Evolutionary conservation across 192 early-diverging fungal genomes (phyloP).

Genomic region (Jimgerdemannia lactiflua): DNA sequence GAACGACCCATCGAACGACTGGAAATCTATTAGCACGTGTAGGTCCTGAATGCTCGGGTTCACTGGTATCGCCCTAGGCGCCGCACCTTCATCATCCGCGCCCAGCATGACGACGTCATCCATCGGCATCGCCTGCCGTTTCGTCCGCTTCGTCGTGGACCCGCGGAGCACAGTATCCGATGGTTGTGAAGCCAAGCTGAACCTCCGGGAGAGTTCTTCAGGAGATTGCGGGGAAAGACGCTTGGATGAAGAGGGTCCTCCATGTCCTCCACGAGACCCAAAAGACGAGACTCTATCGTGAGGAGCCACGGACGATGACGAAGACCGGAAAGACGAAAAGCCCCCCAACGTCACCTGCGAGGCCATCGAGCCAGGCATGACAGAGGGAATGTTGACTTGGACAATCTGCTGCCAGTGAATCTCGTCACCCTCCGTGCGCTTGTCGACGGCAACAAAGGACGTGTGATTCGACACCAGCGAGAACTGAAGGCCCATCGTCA

Average conservation of each 20-base stretch:
- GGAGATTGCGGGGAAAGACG: no score
- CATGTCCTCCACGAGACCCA: no score
- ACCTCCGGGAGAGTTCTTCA: no score
- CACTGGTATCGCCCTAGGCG: not conserved
- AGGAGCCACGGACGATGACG: not conserved
- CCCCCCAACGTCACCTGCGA: no score
- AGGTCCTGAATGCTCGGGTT: constrained; percentile 2
- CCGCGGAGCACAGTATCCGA: no score
- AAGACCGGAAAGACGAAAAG: not conserved
- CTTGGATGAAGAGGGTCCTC: no score
- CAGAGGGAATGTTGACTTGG: not conserved
- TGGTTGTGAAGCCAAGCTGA: no score
- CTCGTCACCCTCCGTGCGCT: not conserved
- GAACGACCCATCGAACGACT: not conserved
- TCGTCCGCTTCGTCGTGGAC: no score
- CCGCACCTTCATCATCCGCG: not conserved
- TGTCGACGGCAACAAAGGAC: constrained; percentile 41
- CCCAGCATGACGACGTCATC: not conserved
- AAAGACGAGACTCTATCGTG: no score
- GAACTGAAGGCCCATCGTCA: constrained; percentile 28
- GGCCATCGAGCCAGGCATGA: not conserved
- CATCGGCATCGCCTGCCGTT: not conserved
- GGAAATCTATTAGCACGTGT: constrained; percentile 8
- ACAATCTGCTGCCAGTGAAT: constrained; percentile 3
- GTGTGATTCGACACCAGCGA: constrained; percentile 29